Percentiles rank a stretch among this genome's conserved stretches.
phyloP scores from a whole-genome alignment of 2,329 filamentous ascomycete genomes.

The Ceratocystis huliohia region DNA sequence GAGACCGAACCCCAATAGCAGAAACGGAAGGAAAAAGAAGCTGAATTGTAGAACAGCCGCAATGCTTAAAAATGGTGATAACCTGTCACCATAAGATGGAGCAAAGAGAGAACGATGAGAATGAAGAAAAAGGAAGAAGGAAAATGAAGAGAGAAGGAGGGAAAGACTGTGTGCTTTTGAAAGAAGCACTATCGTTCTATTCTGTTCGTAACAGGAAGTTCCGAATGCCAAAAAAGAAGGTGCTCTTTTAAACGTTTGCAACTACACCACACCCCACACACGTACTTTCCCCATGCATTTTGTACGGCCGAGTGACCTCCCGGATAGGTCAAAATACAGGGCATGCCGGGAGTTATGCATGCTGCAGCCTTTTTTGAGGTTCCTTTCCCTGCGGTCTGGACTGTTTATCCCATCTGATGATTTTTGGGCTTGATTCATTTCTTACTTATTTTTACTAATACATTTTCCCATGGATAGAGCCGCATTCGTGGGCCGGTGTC shows the following conservation, averaged over 20 bases:
- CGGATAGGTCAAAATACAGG: neutral
- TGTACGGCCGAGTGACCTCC: neutral
- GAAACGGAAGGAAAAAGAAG: neutral
- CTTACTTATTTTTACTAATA: neutral
- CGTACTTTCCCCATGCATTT: neutral
- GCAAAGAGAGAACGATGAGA: neutral
- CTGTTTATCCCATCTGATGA: neutral
- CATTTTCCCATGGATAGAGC: neutral
- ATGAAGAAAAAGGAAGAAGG: neutral
- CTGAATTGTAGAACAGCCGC: neutral
- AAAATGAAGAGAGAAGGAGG: neutral
- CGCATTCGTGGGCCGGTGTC: neutral
- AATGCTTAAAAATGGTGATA: neutral
- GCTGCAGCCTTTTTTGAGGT: neutral
- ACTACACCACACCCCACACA: neutral
- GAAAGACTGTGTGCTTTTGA: constrained; percentile 3
- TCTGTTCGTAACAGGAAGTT: neutral
- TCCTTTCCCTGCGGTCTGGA: neutral
- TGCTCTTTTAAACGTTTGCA: neutral
- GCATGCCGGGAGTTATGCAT: too few relatives aligned
- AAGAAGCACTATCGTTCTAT: neutral
- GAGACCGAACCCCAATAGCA: neutral
- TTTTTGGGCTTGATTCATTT: neutral
- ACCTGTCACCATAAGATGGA: neutral
- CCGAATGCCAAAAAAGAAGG: neutral